Evolutionary conservation across 192 early-diverging fungal species (phyloP), one percentile per base, ranked within the genome.

Genomic region (Coemansia umbellata): DNA sequence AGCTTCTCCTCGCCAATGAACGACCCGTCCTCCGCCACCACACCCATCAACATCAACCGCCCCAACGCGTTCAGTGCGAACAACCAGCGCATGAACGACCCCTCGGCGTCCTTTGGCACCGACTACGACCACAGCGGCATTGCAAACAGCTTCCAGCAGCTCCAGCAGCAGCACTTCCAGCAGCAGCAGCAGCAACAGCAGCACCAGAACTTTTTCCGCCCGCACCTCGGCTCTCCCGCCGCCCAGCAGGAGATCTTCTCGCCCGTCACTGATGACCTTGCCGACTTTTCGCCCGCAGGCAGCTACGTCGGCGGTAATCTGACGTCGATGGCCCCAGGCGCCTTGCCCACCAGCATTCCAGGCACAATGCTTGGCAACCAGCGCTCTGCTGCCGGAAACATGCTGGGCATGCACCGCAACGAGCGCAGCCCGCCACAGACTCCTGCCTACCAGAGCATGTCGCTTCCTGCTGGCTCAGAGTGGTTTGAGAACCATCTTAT

Each of bases 361-460:
- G 70, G 71, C 33, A 32, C 70, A 23, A 40, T 65, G 37, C 50
- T 66, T 40, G 50, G 42, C 39, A 41, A 53, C 53, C 64, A 67
- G 63, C 58, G 63, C 31, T 50, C 50, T 24, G 55, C 52, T 9
- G 53, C 63, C 60, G 55, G 57, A 52, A 48, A 55, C 41, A 71
- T 66, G 55, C 56, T 78, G 42, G 59, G 63, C 47, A 68, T 78
- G 63, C 49, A 49, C 9, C 53, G 73, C 23, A 66, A 58, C 60
- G 45, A 50, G 54, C 67, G 69, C 58, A 66, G 64, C 36, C 57
- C 56, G 42, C 52, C 58, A 17, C 50, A 23, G 18, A 69, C 66
- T 40, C 78, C 74, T 10, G 53, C 37, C 26, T 82, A 78, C 63
- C 80, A 82, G 51, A 82, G 80, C 63, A 82, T 82, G 78, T 82